Percentiles rank a stretch among this genome's conserved stretches.
Conservation (phyloP, 2,329 filamentous ascomycete species). For the Herpomyces periplanetae region DNA sequence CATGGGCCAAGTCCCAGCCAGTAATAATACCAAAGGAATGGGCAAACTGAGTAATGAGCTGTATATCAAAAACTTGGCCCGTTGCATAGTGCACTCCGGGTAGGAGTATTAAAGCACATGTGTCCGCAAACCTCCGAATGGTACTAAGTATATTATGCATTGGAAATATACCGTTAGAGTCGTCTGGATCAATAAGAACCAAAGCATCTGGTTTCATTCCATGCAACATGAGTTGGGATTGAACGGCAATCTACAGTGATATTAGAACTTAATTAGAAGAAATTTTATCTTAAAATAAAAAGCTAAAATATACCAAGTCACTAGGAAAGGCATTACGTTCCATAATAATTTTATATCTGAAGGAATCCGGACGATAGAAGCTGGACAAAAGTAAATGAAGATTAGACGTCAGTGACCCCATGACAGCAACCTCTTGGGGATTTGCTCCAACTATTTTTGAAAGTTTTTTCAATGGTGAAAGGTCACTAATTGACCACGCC, state of each 20-base stretch:
- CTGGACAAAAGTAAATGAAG: conserved; percentile 44
- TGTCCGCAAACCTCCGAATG: conserved; percentile 32
- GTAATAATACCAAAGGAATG: conserved; percentile 26
- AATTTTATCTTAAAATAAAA: neutral
- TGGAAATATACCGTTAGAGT: conserved; percentile 16
- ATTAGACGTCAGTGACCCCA: conserved; percentile 54
- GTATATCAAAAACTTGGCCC: conserved; percentile 52
- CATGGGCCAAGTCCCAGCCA: conserved; percentile 64
- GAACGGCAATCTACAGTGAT: no score
- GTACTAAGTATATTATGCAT: conserved; percentile 28
- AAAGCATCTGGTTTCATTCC: conserved; percentile 1
- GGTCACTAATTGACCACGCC: conserved; percentile 40
- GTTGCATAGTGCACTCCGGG: conserved; percentile 76
- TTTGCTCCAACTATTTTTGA: conserved; percentile 33
- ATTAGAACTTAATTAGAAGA: conserved; percentile 1
- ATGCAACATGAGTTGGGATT: conserved; percentile 3
- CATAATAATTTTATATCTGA: conserved; percentile 38
- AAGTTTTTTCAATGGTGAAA: conserved; percentile 25
- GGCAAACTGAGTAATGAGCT: conserved; percentile 35
- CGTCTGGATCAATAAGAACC: conserved; percentile 8
- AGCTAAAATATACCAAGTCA: conserved; percentile 19
- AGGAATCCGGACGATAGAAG: conserved; percentile 29
- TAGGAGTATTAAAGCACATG: conserved; percentile 34
- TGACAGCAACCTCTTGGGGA: conserved; percentile 34
- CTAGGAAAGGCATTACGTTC: conserved; percentile 68